Evolutionary conservation across 352 stramenopile genomes (phyloP), one percentile per base, ranked within the genome.

Genomic region (Globisporangium canariense): DNA sequence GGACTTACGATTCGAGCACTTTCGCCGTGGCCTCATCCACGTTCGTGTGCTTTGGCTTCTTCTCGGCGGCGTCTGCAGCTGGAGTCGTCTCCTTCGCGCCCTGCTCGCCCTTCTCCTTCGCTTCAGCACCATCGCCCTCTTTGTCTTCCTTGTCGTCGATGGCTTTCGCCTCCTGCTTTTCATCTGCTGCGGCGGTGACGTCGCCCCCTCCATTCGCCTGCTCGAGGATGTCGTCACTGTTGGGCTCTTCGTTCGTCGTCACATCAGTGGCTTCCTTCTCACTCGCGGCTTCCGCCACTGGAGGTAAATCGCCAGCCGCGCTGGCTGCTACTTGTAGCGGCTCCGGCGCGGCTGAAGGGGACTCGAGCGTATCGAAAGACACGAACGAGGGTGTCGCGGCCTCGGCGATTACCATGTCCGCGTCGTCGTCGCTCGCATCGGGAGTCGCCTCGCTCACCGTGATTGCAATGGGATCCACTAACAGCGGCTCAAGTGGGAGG

Each of bases 21-120:
- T 86, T 78, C 11, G 66, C 71, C 18, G 90, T 73, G 3, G 88
- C 70, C 11, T 81, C 78, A 46, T 88, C 81, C 52, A 91, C 72
- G 51, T 50, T 87, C 77, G 66, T 93, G 80, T 52, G 83, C 68
- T 36, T 79, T 73, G 18, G 76, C 47, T 22, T 73, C 64, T 32
- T 59, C 32, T 22, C 49, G 25, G 4, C 18, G 32, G 16, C 30
- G 70, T 74, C 10, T 75, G 64, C 46, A 58, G 40, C 53, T 40
- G 70, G 30, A 20, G 58, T 57, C 32, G 82, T 77, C 40, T 76
- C 75, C 6, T 74, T 89, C 3, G 69, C 83, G 16, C 79, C 77
- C 36, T 85, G 6, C 32, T 66, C 46, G 25, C 2, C 51, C 0
- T 38, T 52, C 38, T 30, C n/a, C 32, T 65, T 65, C 40, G 46